Evolutionary conservation across 1,284 basidiomycete genomes (phyloP).

Genomic region (Athelia psychrophila): DNA sequence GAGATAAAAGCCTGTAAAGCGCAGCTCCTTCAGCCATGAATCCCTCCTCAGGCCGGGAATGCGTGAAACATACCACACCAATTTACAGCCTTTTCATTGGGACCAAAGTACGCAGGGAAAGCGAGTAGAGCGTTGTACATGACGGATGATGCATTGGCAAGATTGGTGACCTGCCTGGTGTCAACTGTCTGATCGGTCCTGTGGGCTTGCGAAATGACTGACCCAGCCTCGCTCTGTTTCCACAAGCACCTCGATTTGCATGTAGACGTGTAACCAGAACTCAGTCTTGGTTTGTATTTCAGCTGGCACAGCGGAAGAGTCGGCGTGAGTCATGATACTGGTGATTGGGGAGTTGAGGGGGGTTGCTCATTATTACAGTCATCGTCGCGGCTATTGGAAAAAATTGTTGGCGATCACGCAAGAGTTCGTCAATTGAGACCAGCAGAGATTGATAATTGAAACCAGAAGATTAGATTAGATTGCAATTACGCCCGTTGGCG

Average conservation of each 20-base stretch:
- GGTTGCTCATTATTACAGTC: neutral
- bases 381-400: too few relatives aligned
- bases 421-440: neutral
- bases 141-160: conserved; percentile 78
- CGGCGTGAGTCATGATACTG: conserved; percentile 86
- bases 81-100: conserved; percentile 66
- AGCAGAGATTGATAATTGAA: too few relatives aligned
- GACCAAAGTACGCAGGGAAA: conserved; percentile 66
- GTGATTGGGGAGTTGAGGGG: neutral
- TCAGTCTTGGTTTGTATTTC: conserved; percentile 64
- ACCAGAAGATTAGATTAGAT: conserved; percentile 25
- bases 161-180: conserved; percentile 73
- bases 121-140: conserved; percentile 75
- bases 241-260: conserved; percentile 61
- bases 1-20: conserved; percentile 76
- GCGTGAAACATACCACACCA: conserved; percentile 77
- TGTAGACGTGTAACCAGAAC: conserved; percentile 76
- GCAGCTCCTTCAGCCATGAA: conserved; percentile 11
- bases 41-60: conserved; percentile 5
- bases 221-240: conserved; percentile 79
- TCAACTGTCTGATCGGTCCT: neutral
- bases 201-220: conserved; percentile 12
- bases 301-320: conserved; percentile 69
- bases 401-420: neutral
- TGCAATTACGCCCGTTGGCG: conserved; percentile 4